phyloP scores from a whole-genome alignment of 2,329 filamentous ascomycete species.

The Ceratocystis eucalypticola region DNA sequence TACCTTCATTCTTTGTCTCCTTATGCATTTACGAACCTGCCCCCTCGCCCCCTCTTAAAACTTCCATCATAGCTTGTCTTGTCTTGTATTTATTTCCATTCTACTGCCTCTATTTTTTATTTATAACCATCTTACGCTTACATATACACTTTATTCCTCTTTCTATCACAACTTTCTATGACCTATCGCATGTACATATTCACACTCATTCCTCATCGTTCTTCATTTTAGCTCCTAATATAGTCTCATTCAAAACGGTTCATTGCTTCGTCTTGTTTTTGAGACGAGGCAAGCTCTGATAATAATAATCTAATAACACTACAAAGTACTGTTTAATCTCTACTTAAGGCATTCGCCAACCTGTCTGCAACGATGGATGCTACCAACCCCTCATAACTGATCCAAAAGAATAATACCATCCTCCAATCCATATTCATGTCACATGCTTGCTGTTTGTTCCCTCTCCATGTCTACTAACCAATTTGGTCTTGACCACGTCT shows the following conservation, averaged over 20 bases:
- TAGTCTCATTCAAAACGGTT: not conserved
- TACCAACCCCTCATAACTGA: not conserved
- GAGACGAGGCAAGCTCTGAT: not conserved
- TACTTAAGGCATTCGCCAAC: not conserved
- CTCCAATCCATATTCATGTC: not conserved
- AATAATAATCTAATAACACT: not conserved
- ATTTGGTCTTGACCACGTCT: not conserved
- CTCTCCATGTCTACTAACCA: not conserved
- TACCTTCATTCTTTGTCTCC: not conserved
- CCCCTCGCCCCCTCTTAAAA: not conserved
- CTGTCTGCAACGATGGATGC: not conserved
- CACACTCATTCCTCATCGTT: not conserved
- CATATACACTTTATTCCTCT: not conserved
- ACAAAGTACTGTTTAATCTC: slow-evolving; percentile 2
- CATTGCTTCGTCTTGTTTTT: not conserved
- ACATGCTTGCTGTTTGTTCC: not conserved
- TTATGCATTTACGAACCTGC: not conserved
- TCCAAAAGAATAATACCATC: not conserved
- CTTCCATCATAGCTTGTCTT: not conserved
- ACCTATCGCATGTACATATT: not conserved
- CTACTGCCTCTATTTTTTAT: not conserved
- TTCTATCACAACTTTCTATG: not conserved
- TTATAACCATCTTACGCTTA: not conserved
- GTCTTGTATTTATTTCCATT: not conserved
- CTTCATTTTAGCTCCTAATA: not conserved